phyloP scores from a whole-genome alignment of 106 monocot species.

The Alisma plantagoaquatica region DNA sequence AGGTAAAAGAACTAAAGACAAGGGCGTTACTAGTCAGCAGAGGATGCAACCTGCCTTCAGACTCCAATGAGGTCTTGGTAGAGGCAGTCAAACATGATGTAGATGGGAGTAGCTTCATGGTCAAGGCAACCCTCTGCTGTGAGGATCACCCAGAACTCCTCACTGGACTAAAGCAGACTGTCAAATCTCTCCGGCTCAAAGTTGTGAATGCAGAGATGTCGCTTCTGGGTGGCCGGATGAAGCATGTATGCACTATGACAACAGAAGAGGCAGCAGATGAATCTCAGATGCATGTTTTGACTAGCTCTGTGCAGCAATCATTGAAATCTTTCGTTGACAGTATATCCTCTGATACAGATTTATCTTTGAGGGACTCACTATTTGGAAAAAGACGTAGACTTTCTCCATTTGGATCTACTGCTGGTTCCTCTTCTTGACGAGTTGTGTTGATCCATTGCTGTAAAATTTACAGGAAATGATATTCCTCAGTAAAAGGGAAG shows the following conservation, averaged over 20 bases:
- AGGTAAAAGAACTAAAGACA: slow-evolving; percentile 5
- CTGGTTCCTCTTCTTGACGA: too few species aligned
- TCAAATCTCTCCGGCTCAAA: slow-evolving; percentile 30
- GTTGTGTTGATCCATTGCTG: too few species aligned
- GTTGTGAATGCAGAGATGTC: slow-evolving; percentile 49
- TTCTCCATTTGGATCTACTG: too few species aligned
- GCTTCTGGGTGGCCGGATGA: slow-evolving; percentile 54
- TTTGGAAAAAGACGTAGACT: slow-evolving; percentile 37
- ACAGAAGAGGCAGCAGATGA: slow-evolving; percentile 12
- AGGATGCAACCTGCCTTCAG: slow-evolving; percentile 20
- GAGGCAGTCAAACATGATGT: slow-evolving; percentile 14
- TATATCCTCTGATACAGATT: slow-evolving; percentile 26
- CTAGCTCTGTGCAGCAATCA: slow-evolving; percentile 37
- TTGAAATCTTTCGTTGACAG: slow-evolving; percentile 47
- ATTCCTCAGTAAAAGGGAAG: too few species aligned
- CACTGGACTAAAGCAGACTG: slow-evolving; percentile 38
- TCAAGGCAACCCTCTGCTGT: slow-evolving; percentile 56
- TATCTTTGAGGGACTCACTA: slow-evolving; percentile 25
- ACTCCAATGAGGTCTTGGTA: slow-evolving; percentile 46
- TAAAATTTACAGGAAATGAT: too few species aligned
- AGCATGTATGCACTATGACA: slow-evolving; percentile 25
- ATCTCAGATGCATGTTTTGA: slow-evolving; percentile 18
- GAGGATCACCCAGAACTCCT: slow-evolving; percentile 61
- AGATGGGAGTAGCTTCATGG: slow-evolving; percentile 16
- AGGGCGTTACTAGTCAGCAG: slow-evolving; percentile 3